Base-by-base conservation (phyloP, 2,329 filamentous ascomycete genomes). In the Fusarium aywerte region DNA sequence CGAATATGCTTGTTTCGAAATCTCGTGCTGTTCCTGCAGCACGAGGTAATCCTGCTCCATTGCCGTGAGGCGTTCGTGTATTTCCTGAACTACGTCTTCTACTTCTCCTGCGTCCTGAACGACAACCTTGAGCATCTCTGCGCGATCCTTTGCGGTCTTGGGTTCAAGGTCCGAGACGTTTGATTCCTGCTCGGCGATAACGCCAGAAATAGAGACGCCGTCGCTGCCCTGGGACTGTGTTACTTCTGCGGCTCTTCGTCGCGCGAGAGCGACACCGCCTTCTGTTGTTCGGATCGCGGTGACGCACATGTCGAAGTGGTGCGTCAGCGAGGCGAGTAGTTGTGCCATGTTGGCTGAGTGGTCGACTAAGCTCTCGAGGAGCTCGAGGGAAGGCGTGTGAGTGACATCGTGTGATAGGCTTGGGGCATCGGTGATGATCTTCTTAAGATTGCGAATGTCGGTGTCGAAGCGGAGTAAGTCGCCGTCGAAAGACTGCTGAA, bases 231-330 rank as follows among this genome's bases (percentile, higher is more conserved):
- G 84, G 64, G 74, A 86, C 72, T 76, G 84, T 73, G 76, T 86
- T 29, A 85, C 85, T 68, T 92, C 90, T 40, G 89, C 90, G 0
- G 88, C 90, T 66, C 88, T 90, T 49, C 87, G 85, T 12, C 89
- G 87, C 7, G 90, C 90, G 43, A 89, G 82, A 7, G 88, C 90
- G 13, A 89, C 88, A 7, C 90, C 91, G 29, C 91, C 91, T 80
- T 97, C 93, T 4, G 94, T 97, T 49, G 95, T 93, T 61, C 93
- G 92, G 40, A 97, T 90, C 1, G 95, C 95, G 1, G 90, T 95
- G 15, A 97, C 92, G 77, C 95, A 97, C 67, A 97, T 87, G 77
- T 98, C 95, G 76, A 97, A 97, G 79, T 98, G 95, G 25, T 86
- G 87, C 9, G 93, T 93, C 5, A 98, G 82, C 1, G 91, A 93